Evolutionary conservation across 208 protist species (phyloP).

Genomic region (Angomonas ambiguus): DNA sequence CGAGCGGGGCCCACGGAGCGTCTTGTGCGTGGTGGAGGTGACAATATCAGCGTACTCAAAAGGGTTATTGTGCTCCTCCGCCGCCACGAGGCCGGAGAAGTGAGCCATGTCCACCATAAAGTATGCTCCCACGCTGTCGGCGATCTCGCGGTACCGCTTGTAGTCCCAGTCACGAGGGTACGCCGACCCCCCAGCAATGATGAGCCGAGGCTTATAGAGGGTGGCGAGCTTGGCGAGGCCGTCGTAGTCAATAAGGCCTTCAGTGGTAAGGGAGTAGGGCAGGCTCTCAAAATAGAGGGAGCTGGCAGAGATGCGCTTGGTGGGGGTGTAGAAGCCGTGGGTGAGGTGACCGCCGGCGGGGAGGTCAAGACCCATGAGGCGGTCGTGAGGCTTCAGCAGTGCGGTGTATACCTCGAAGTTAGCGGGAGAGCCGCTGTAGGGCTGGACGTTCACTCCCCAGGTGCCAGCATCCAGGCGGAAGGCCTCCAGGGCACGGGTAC

Average conservation of each 20-base stretch:
- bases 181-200: slow-evolving; percentile 95
- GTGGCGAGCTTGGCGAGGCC: slow-evolving; percentile 75
- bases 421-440: slow-evolving; percentile 97
- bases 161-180: slow-evolving; percentile 98
- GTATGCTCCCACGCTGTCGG: slow-evolving; percentile 85
- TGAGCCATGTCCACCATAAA: slow-evolving; percentile 99
- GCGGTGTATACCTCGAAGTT: slow-evolving; percentile 98
- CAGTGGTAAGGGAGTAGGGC: slow-evolving; percentile 92
- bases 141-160: slow-evolving; percentile 78
- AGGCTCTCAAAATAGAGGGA: slow-evolving; percentile 98
- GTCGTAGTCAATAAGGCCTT: slow-evolving; percentile 97
- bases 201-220: slow-evolving; percentile 95
- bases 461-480: slow-evolving; percentile 91
- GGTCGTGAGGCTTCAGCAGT: slow-evolving; percentile 95
- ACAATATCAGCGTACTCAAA: slow-evolving; percentile 98
- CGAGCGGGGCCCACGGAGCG: slow-evolving; percentile 97
- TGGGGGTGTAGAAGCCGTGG: slow-evolving; percentile 97
- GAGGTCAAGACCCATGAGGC: slow-evolving; percentile 97
- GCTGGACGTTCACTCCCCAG: slow-evolving; percentile 99
- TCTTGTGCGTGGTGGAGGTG: slow-evolving; percentile 99
- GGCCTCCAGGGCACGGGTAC: slow-evolving; percentile 90
- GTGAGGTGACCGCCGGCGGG: slow-evolving; percentile 93
- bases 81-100: slow-evolving; percentile 93
- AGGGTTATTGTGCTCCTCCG: slow-evolving; percentile 74
- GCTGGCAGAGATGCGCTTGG: slow-evolving; percentile 95